Base-by-base conservation (phyloP, 805 yeast species). In the Schizosaccharomyces octosporus region DNA sequence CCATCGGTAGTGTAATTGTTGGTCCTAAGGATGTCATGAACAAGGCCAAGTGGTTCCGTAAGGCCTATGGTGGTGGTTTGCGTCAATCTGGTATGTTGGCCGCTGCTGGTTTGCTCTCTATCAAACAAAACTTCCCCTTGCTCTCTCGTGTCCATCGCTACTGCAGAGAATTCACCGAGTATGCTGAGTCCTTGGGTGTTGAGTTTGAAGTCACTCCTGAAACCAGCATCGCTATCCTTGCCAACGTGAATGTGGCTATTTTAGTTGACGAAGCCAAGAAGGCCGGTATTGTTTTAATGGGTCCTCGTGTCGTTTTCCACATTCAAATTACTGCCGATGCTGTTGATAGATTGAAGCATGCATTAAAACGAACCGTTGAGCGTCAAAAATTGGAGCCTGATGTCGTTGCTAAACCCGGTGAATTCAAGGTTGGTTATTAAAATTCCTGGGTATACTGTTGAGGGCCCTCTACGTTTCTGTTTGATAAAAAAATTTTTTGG, bases 31-130 rank as follows among this genome's bases (percentile, higher is more conserved):
- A 74, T 60, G 77, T 81, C 66, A 82, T 87, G 64, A 73, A 75
- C 66, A 82, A 80, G 68, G 87, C 93, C 54, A 83, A 81, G 69
- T 95, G 88, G 72, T 84, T 88, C 74, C 84, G 85, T 66, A 89
- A 89, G 68, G 96, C 89, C 73, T 80, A 81, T 65, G 97, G 97
- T 69, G 96, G 96, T 66, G 96, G 96, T 65, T 81, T 89, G 60
- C 78, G 97, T 70, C 97, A 89, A 73, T 76, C 84, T 48, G 97
- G 97, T 62, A 73, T 86, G 72, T 76, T 89, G 67, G 75, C 90
- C 5, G 76, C 80, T 62, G 88, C 89, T 85, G 96, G 95, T 2
- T 70, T 76, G n/a, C 75, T 77, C 61, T 94, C 95, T 31, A 75
- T 89, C 61, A 82, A 85, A 62, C 82, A 83, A 65, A 85, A 84